A percentile compares a stretch with the other conserved stretches of the same genome.
phyloP scores from a whole-genome alignment of 768 basidiomycete genomes.

The Amanita phalloides region DNA sequence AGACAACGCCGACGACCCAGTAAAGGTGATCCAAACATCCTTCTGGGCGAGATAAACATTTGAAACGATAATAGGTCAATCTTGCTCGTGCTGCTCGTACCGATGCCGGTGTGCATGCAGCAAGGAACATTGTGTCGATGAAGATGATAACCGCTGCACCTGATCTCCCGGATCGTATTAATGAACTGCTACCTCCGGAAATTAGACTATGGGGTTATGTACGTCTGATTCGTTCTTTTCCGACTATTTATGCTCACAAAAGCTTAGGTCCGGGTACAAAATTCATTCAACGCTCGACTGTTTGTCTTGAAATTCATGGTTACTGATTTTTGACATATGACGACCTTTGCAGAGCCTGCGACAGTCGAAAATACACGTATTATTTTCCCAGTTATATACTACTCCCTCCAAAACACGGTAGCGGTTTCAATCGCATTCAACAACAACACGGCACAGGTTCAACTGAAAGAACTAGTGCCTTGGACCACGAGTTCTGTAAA shows the following conservation, averaged over 20 bases:
- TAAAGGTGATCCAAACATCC: constrained; percentile 44
- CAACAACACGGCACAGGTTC: constrained; percentile 20
- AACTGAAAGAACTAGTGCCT: constrained; percentile 10
- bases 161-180: constrained; percentile 63
- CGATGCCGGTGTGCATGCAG: constrained; percentile 96
- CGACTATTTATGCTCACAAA: neutral
- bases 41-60: neutral
- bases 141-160: constrained; percentile 81
- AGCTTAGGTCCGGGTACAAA: constrained; percentile 54
- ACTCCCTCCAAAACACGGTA: constrained; percentile 77
- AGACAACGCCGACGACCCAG: constrained; percentile 87
- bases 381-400: constrained; percentile 91
- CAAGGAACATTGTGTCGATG: constrained; percentile 86
- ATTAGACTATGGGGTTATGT: constrained; percentile 91
- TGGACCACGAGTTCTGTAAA: constrained; percentile 55
- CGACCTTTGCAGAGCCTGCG: constrained; percentile 54
- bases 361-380: constrained; percentile 96
- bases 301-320: constrained; percentile 19
- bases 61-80: constrained; percentile 43
- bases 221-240: constrained; percentile 17
- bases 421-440: constrained; percentile 42
- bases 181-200: constrained; percentile 81
- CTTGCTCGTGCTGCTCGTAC: constrained; percentile 88
- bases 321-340: constrained; percentile 6
- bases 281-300: constrained; percentile 76